Conservation (phyloP, 2,329 filamentous ascomycete species). For the Venturia asperata region DNA sequence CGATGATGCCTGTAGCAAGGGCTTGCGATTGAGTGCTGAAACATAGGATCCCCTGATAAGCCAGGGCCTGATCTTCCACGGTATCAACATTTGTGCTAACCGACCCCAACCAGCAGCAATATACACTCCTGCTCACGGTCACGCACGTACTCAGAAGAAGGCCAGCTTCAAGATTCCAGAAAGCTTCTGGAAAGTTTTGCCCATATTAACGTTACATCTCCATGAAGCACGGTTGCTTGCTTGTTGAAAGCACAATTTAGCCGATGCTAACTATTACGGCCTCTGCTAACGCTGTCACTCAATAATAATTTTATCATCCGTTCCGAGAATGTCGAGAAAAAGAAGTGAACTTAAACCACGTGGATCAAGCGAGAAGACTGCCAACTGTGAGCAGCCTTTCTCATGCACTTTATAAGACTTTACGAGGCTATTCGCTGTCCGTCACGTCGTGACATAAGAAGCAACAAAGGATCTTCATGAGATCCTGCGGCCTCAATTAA, state of each 20-base stretch:
- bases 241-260: slow-evolving; percentile 5
- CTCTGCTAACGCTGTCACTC: neutral
- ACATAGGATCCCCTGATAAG: neutral
- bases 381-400: neutral
- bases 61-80: neutral
- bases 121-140: neutral
- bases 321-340: neutral
- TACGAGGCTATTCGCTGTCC: neutral
- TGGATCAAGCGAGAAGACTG: neutral
- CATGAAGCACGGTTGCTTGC: neutral
- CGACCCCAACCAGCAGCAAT: neutral
- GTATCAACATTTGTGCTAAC: neutral
- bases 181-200: slow-evolving; percentile 17
- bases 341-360: neutral
- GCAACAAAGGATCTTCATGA: neutral
- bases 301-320: neutral
- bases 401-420: neutral
- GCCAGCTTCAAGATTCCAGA: slow-evolving; percentile 17
- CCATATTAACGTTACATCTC: slow-evolving; percentile 16
- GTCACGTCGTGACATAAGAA: neutral
- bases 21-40: slow-evolving; percentile 2
- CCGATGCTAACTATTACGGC: neutral
- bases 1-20: neutral
- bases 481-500: neutral
- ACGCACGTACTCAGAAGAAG: neutral